These are phyloP conservation scores for Candida freyschussii DNA, from an alignment of 1,139 yeast species.

Conservation along the genomic window DNA sequence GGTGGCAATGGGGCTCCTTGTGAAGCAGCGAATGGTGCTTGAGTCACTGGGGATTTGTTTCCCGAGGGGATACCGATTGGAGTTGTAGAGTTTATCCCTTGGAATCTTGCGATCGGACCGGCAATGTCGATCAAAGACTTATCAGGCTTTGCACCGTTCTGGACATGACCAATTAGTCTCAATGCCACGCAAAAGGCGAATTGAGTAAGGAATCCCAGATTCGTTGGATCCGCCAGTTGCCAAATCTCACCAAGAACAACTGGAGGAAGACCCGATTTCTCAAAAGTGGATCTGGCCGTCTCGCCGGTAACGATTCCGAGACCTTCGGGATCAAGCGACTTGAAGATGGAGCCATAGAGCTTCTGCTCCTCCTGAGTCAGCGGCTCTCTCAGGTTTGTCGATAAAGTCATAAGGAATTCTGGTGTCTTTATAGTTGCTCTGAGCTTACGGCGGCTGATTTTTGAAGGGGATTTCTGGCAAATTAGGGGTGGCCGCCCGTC, in stretches of 20 bases:
- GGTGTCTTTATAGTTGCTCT: too few relatives aligned
- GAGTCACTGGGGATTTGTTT: conserved; percentile 4
- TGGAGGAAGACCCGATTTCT: conserved; percentile 81
- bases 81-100: conserved; percentile 28
- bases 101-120: conserved; percentile 55
- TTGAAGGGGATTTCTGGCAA: too few relatives aligned
- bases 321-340: conserved; percentile 71
- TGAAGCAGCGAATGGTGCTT: conserved; percentile 17
- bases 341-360: conserved; percentile 69
- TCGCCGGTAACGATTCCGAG: conserved; percentile 88
- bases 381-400: conserved; percentile 34
- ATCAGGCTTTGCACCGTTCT: conserved; percentile 58
- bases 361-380: conserved; percentile 78
- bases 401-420: too few relatives aligned
- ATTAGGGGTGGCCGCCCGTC: too few relatives aligned
- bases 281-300: conserved; percentile 79
- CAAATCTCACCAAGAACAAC: conserved; percentile 82
- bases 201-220: conserved; percentile 80
- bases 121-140: conserved; percentile 48
- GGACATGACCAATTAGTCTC: conserved; percentile 87
- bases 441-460: too few relatives aligned
- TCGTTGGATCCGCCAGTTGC: conserved; percentile 84
- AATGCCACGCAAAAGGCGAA: conserved; percentile 80
- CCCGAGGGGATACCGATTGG: conserved; percentile 11
- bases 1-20: conserved; percentile 43